These are phyloP conservation scores for Paramecium caudatum DNA, from an alignment of 73 alveolate genomes.

Conservation along the genomic window DNA sequence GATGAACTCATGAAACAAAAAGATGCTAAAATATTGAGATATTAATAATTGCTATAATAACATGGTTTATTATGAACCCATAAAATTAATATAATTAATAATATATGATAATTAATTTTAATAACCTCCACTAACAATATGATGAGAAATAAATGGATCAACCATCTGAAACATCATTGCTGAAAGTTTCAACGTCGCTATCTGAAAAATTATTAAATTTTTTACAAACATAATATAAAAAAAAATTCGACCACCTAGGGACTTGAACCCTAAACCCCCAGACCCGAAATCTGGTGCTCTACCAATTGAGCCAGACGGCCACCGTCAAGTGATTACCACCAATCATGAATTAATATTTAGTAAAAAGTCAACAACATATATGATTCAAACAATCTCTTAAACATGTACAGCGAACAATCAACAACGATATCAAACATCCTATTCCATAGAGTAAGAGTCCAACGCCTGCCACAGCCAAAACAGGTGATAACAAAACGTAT, in stretches of 20 bases:
- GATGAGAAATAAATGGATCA: slow-evolving; percentile 59
- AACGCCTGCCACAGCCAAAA: background rate
- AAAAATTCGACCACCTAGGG: slow-evolving; percentile 81
- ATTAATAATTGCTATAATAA: slow-evolving; percentile 66
- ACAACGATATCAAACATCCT: slow-evolving; percentile 69
- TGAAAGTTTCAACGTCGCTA: slow-evolving; percentile 71
- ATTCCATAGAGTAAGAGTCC: slow-evolving; percentile 68
- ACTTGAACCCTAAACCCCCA: slow-evolving; percentile 81
- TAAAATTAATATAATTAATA: slow-evolving; percentile 14
- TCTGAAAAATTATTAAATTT: slow-evolving; percentile 10
- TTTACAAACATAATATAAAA: background rate
- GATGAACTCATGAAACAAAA: slow-evolving; percentile 71
- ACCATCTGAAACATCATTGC: slow-evolving; percentile 61
- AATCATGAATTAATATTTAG: slow-evolving; percentile 19
- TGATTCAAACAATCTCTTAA: background rate
- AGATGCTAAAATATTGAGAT: slow-evolving; percentile 70
- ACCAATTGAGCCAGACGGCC: slow-evolving; percentile 83
- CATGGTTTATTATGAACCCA: slow-evolving; percentile 74
- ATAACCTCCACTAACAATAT: background rate
- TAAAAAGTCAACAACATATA: slow-evolving; percentile 1
- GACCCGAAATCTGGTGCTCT: slow-evolving; percentile 82
- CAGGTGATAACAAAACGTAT: background rate
- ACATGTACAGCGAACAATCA: slow-evolving; percentile 69
- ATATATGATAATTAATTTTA: background rate
- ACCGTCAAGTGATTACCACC: background rate